Conservation (phyloP, 2,329 filamentous ascomycete species). For the Penicillium freii region DNA sequence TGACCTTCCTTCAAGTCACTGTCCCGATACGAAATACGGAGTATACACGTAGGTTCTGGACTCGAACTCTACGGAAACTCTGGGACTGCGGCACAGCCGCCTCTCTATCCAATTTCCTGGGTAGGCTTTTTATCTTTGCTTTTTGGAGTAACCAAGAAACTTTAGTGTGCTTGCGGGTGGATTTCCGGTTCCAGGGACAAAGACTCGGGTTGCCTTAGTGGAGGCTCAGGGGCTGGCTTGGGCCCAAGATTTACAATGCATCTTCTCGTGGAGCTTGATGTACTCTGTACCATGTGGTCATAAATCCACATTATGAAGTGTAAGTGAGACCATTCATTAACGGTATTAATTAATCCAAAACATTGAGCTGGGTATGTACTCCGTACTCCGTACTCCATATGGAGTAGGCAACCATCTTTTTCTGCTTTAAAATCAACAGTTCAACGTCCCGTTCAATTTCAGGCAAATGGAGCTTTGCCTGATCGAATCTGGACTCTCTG, state of each 20-base stretch:
- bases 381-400: no score
- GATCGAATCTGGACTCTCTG: not conserved
- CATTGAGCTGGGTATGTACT: not conserved
- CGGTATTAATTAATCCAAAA: not conserved
- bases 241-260: constrained; percentile 6
- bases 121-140: not conserved
- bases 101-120: not conserved
- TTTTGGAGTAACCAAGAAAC: not conserved
- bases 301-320: constrained; percentile 5
- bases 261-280: constrained; percentile 11
- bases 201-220: constrained; percentile 15
- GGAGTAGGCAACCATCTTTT: no score
- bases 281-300: constrained; percentile 5
- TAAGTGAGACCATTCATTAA: not conserved
- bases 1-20: not conserved
- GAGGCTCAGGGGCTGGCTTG: constrained; percentile 9
- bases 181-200: constrained; percentile 15
- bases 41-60: not conserved
- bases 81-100: constrained; percentile 1
- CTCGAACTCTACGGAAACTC: not conserved
- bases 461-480: not conserved
- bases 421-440: no score
- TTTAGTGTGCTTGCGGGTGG: constrained; percentile 6
- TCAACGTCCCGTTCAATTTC: constrained; percentile 1
- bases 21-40: not conserved